Base-by-base conservation (phyloP, 116 monocot species). In the Thalassia testudinum region DNA sequence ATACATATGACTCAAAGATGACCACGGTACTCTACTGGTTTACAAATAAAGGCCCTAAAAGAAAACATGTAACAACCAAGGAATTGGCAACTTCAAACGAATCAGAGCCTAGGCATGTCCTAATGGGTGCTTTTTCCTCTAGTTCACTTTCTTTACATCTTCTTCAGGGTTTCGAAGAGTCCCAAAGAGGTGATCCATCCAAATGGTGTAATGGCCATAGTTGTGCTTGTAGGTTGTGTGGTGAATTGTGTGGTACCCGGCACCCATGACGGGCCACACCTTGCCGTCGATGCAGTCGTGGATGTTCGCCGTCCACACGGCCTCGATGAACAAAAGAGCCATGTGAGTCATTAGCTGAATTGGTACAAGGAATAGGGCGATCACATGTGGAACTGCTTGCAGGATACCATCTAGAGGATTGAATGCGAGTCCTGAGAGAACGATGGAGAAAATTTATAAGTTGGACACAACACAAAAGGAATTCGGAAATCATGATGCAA, bases 261-360 rank as follows among this genome's bases (percentile, higher is more conserved):
- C 95, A 1, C 95, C 95, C 95, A 95, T 95, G 13, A 95, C 77
- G 5, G 85, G 88, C 95, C 95, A 95, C 30, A 85, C 19, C 59
- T 88, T 85, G n/a, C 85, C 95, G 52, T 95, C 73, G 54, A 95
- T 88, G 63, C 95, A 95, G 52, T 95, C 95, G 27, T 95, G 95
- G 45, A 95, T 95, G 47, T 95, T 95, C 29, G 95, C 85, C 16
- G 95, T 88, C 95, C 95, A 95, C n/a, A 95, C 53, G 0, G 60
- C 88, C 61, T 95, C 95, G 0, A 73, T 60, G 51, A 95, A 95
- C 14, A 95, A 44, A 7, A 81, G 71, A 6, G 64, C 24, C 2
- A 95, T 70, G 56, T 95, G 95, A 29, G 95, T 85, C 44, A 38
- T 78, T 52, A 85, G 79, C 38, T 95, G 95, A 19, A 66, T 81